phyloP scores from a whole-genome alignment of 768 basidiomycete species.

The Pulveroboletus ravenelii region DNA sequence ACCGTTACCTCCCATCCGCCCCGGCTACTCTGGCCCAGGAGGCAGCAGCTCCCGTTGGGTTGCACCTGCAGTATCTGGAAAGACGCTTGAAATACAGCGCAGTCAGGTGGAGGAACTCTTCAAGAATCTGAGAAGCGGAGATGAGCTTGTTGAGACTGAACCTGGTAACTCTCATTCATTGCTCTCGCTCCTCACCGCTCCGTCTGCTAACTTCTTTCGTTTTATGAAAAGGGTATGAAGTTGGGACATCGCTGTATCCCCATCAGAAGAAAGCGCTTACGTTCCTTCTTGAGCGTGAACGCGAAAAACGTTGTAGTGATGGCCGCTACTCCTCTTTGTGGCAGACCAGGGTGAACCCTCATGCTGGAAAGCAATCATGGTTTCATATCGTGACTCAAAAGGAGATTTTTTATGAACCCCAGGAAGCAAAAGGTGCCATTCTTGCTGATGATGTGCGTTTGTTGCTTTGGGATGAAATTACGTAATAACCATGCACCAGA shows the following conservation, averaged over 20 bases:
- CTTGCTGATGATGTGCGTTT: constrained; percentile 90
- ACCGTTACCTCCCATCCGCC: constrained; percentile 37
- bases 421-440: constrained; percentile 80
- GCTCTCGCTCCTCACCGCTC: constrained; percentile 9
- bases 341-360: constrained; percentile 51
- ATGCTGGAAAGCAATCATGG: constrained; percentile 55
- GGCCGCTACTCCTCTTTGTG: constrained; percentile 70
- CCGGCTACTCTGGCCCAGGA: constrained; percentile 39
- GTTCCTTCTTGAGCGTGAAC: constrained; percentile 86
- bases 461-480: constrained; percentile 7
- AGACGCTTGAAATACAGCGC: constrained; percentile 87
- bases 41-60: constrained; percentile 47
- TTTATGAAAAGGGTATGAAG: constrained; percentile 48
- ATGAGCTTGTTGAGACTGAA: constrained; percentile 82
- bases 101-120: constrained; percentile 94
- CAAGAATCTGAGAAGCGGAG: constrained; percentile 80
- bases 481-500: constrained; percentile 44
- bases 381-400: constrained; percentile 80
- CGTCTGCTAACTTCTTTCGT: constrained; percentile 14
- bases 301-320: constrained; percentile 52
- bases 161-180: constrained; percentile 54
- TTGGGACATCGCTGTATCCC: constrained; percentile 87
- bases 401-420: constrained; percentile 61
- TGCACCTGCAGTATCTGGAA: constrained; percentile 53
- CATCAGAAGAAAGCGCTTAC: constrained; percentile 98